Evolutionary conservation across 1,284 basidiomycete genomes (phyloP).

Genomic region (Ganoderma multipileum): DNA sequence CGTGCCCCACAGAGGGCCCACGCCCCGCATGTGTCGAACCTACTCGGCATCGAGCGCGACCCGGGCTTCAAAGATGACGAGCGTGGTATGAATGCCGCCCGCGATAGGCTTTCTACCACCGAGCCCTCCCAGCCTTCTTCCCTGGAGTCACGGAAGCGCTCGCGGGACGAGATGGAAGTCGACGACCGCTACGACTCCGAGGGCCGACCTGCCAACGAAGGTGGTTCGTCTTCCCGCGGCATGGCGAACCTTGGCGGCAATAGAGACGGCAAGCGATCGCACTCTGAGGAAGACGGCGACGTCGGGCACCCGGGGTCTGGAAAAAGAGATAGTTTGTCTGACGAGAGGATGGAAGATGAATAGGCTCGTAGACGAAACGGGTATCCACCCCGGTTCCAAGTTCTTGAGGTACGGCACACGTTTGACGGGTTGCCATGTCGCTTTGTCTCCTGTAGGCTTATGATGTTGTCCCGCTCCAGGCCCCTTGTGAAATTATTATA

Average conservation of each 20-base stretch:
- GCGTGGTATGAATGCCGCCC: conserved; percentile 11
- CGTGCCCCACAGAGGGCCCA: conserved; percentile 25
- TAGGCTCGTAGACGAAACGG: conserved; percentile 24
- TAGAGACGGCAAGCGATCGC: conserved; percentile 63
- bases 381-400: conserved; percentile 15
- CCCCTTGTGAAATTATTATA: conserved; percentile 22
- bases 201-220: conserved; percentile 32
- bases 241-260: conserved; percentile 46
- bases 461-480: conserved; percentile 13
- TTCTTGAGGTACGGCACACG: conserved; percentile 23
- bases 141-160: conserved; percentile 57
- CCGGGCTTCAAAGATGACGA: conserved; percentile 30
- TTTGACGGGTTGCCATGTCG: conserved; percentile 23
- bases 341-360: conserved; percentile 41
- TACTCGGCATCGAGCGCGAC: conserved; percentile 34
- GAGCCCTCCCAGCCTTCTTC: conserved; percentile 20
- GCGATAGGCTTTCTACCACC: conserved; percentile 22
- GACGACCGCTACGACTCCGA: conserved; percentile 45
- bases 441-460: conserved; percentile 21
- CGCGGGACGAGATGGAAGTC: conserved; percentile 66
- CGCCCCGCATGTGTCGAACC: conserved; percentile 30
- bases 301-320: conserved; percentile 24
- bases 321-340: conserved; percentile 26
- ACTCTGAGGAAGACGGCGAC: conserved; percentile 45
- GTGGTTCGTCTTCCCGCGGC: conserved; percentile 25